These are phyloP conservation scores for Alternaria novae-zelandiae DNA, from an alignment of 2,329 filamentous ascomycete genomes.

Conservation along the genomic window DNA sequence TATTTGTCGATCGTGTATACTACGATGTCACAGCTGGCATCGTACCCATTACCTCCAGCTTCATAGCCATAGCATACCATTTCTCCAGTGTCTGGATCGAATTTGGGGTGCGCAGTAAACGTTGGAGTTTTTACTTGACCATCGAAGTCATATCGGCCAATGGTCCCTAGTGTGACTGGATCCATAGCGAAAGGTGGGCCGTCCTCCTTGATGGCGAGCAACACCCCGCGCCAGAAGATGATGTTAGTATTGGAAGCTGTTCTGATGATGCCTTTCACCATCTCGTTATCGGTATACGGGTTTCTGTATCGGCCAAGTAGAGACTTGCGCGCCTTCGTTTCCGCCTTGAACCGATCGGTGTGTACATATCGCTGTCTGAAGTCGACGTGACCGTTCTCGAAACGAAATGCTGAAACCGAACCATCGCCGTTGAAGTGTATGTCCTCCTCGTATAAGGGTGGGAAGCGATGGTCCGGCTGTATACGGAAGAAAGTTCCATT, in stretches of 20 bases:
- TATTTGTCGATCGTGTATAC: slow-evolving; percentile 49
- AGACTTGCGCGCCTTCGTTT: slow-evolving; percentile 46
- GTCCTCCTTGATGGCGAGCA: slow-evolving; percentile 62
- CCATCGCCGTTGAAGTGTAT: slow-evolving; percentile 58
- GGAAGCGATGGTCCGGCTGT: slow-evolving; percentile 58
- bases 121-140: slow-evolving; percentile 49
- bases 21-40: slow-evolving; percentile 47
- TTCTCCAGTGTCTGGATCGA: slow-evolving; percentile 52
- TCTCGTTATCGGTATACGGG: slow-evolving; percentile 63
- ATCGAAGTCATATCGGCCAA: slow-evolving; percentile 49
- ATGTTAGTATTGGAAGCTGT: slow-evolving; percentile 67
- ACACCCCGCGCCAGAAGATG: slow-evolving; percentile 62
- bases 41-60: slow-evolving; percentile 47
- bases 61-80: slow-evolving; percentile 53
- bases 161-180: slow-evolving; percentile 50
- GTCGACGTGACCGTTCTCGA: slow-evolving; percentile 51
- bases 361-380: slow-evolving; percentile 53
- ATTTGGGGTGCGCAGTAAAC: slow-evolving; percentile 55
- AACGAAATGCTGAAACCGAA: slow-evolving; percentile 51
- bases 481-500: slow-evolving; percentile 55
- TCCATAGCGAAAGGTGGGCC: slow-evolving; percentile 50
- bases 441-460: slow-evolving; percentile 63
- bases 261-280: slow-evolving; percentile 61
- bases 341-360: slow-evolving; percentile 51
- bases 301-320: slow-evolving; percentile 66